phyloP scores from a whole-genome alignment of 1,284 basidiomycete species.

The Apiotrichum veenhuisii region DNA sequence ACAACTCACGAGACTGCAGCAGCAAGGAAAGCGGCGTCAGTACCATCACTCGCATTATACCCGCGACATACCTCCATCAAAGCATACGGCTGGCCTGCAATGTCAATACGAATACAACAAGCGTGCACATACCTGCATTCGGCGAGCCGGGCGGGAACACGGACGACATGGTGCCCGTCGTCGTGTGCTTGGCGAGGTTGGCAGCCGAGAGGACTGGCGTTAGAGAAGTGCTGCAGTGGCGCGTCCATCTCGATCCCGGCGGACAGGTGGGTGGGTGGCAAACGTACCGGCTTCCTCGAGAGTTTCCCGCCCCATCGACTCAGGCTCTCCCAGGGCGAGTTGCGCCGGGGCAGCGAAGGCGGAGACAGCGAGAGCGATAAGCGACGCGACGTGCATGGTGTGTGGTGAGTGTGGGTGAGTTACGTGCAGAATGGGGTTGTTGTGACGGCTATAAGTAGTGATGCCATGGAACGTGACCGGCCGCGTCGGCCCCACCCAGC shows the following conservation, averaged over 20 bases:
- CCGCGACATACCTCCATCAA: slow-evolving; percentile 59
- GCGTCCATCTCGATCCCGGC: neutral
- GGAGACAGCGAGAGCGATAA: slow-evolving; percentile 1
- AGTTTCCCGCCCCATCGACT: slow-evolving; percentile 23
- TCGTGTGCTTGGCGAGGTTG: slow-evolving; percentile 15
- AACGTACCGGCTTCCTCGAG: slow-evolving; percentile 28
- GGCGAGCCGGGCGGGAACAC: slow-evolving; percentile 33
- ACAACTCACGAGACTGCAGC: slow-evolving; percentile 20
- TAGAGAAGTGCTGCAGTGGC: neutral
- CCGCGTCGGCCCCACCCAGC: too few species aligned
- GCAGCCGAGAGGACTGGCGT: slow-evolving; percentile 10
- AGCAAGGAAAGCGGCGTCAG: neutral
- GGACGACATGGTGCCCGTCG: slow-evolving; percentile 41
- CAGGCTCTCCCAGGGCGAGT: neutral
- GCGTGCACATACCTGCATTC: slow-evolving; percentile 29
- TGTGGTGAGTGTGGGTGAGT: too few species aligned
- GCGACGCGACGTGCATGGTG: slow-evolving; percentile 8
- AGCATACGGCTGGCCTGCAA: slow-evolving; percentile 57
- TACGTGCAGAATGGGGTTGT: neutral
- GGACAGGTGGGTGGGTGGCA: neutral
- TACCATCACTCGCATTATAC: neutral
- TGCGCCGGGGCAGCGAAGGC: slow-evolving; percentile 7
- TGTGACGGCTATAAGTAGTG: neutral
- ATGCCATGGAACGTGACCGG: neutral
- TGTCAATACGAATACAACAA: neutral